phyloP scores from a whole-genome alignment of 805 yeast species.

The Citeromyces matritensis region DNA sequence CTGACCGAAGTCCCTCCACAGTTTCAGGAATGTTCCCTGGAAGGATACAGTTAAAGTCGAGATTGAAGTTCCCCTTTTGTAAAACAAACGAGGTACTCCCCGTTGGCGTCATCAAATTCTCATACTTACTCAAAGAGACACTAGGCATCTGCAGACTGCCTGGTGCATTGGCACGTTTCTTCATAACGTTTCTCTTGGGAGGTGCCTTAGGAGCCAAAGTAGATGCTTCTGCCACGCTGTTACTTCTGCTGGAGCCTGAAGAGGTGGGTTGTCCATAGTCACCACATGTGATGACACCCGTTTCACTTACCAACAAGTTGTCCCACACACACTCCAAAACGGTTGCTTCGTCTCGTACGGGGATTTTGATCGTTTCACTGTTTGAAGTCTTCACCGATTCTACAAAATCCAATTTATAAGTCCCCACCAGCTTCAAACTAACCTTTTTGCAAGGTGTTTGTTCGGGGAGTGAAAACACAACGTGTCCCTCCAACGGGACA shows the following conservation, averaged over 20 bases:
- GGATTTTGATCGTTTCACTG: conserved; percentile 12
- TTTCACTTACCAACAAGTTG: conserved; percentile 22
- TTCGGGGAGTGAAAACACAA: conserved; percentile 27
- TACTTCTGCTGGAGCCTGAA: neutral
- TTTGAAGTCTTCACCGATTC: conserved; percentile 16
- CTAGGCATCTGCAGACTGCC: conserved; percentile 4
- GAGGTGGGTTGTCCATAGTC: conserved; percentile 19
- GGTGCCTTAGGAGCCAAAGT: neutral
- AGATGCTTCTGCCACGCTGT: neutral
- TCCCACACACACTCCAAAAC: conserved; percentile 30
- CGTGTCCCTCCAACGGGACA: conserved; percentile 26
- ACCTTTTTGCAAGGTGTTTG: conserved; percentile 22
- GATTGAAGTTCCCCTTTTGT: conserved; percentile 35
- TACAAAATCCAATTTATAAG: conserved; percentile 23
- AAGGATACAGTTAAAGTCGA: conserved; percentile 27
- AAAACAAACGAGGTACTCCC: conserved; percentile 17
- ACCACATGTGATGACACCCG: conserved; percentile 23
- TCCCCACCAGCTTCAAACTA: conserved; percentile 24
- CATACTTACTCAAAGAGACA: conserved; percentile 10
- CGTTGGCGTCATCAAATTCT: conserved; percentile 8
- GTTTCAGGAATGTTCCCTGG: conserved; percentile 35
- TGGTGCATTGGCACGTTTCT: conserved; percentile 4
- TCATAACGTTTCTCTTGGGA: neutral
- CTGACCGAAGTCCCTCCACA: conserved; percentile 30
- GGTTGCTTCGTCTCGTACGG: conserved; percentile 20